These are phyloP conservation scores for Pelargonium nanum DNA, from an alignment of 345 rosid species.

Conservation along the genomic window DNA sequence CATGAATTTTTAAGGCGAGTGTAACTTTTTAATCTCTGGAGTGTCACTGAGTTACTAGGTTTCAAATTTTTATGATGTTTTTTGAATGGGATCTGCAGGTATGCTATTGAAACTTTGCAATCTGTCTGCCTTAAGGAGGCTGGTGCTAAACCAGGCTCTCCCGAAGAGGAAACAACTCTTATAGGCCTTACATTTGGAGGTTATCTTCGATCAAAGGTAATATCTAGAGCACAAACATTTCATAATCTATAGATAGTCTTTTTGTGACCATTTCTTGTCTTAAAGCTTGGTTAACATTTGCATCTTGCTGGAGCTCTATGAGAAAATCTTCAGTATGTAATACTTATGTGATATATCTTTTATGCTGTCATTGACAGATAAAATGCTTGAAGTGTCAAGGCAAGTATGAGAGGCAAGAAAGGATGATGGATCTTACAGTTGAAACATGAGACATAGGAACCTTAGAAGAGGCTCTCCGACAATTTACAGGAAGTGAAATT, in stretches of 20 bases:
- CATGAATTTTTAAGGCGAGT: conserved; percentile 91
- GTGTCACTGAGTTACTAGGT: conserved; percentile 1
- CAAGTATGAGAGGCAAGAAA: conserved; percentile 76
- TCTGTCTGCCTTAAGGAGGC: conserved; percentile 69
- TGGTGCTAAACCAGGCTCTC: conserved; percentile 29
- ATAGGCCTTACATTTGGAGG: conserved; percentile 93
- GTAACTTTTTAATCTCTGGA: conserved; percentile 6
- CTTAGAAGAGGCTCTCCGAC: conserved; percentile 84
- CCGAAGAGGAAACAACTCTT: conserved; percentile 71
- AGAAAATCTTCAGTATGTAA: neutral
- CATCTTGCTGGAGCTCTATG: neutral
- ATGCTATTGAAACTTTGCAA: conserved; percentile 82
- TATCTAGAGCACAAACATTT: neutral
- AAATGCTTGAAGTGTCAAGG: conserved; percentile 78
- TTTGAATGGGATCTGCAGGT: conserved; percentile 38
- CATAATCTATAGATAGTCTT: neutral
- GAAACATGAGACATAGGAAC: conserved; percentile 85
- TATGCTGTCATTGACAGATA: conserved; percentile 36
- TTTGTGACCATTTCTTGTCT: neutral
- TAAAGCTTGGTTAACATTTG: neutral
- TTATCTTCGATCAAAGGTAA: conserved; percentile 88
- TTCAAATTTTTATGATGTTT: neutral
- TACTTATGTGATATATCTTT: conserved; percentile 4
- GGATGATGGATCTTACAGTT: conserved; percentile 97
- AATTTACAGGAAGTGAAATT: conserved; percentile 71